Evolutionary conservation across 2,329 filamentous ascomycete species (phyloP).

Genomic region (Fusarium neocosmosporiellum): DNA sequence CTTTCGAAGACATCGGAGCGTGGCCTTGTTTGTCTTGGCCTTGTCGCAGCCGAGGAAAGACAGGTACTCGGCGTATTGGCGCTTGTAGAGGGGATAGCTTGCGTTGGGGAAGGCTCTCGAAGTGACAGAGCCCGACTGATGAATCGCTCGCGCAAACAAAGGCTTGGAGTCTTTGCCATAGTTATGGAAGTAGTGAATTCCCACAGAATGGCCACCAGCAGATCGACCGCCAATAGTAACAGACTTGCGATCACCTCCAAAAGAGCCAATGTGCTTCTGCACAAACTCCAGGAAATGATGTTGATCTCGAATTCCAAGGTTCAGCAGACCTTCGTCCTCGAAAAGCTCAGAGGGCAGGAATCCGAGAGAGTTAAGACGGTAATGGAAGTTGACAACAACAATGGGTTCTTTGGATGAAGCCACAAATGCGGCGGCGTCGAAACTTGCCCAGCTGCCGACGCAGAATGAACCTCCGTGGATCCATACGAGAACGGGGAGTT

Average conservation of each 20-base stretch:
- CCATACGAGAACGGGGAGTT: slow-evolving; percentile 53
- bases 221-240: slow-evolving; percentile 67
- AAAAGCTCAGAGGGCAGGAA: slow-evolving; percentile 56
- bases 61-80: slow-evolving; percentile 47
- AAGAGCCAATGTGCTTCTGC: slow-evolving; percentile 61
- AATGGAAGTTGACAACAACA: slow-evolving; percentile 58
- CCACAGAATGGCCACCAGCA: slow-evolving; percentile 58
- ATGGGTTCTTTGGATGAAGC: slow-evolving; percentile 52
- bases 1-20: slow-evolving; percentile 53
- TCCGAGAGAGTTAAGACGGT: slow-evolving; percentile 53
- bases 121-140: slow-evolving; percentile 53
- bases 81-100: slow-evolving; percentile 47
- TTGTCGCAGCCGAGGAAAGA: slow-evolving; percentile 44
- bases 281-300: slow-evolving; percentile 64
- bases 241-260: slow-evolving; percentile 63
- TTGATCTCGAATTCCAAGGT: slow-evolving; percentile 66
- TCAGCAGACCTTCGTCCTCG: slow-evolving; percentile 54
- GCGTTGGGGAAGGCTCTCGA: slow-evolving; percentile 51
- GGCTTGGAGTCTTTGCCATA: slow-evolving; percentile 46
- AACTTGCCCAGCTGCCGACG: slow-evolving; percentile 47
- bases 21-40: slow-evolving; percentile 42
- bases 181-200: slow-evolving; percentile 53
- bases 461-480: slow-evolving; percentile 55
- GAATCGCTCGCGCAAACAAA: slow-evolving; percentile 49
- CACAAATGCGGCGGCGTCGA: slow-evolving; percentile 50